Base-by-base conservation (phyloP, 2,329 filamentous ascomycete species). In the Hymenoscyphus repandus region DNA sequence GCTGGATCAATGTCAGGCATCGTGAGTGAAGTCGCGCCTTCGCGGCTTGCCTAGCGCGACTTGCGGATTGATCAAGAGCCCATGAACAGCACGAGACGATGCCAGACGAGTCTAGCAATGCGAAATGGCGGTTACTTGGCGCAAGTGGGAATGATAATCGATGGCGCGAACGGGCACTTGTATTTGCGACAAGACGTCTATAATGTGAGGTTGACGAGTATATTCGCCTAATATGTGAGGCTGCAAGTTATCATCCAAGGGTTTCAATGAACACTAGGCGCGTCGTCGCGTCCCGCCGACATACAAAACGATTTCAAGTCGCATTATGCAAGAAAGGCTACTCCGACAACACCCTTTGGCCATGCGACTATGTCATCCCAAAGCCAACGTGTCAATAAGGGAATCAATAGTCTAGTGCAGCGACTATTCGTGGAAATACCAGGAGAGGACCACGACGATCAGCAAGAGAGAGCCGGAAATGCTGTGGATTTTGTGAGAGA, bases 361-460 rank as follows among this genome's bases (percentile, higher is more conserved):
- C 47, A 66, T 65, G 63, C 60, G 50, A 65, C 46, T 39, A 66
- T 66, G 64, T 47, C 45, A 54, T 61, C 62, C 45, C 55, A 60
- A 53, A 58, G 70, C 58, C 74, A 82, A 69, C 87, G 88, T 73
- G 80, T 95, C 70, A 82, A 85, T 66, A 83, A 83, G 68, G 89
- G 88, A 67, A 83, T 95, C 66, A 82, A 88, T 67, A 85, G 86
- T 69, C 77, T 95, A 65, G 83, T 95, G 66, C 76, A 83, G 62
- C 85, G 86, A 64, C 74, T 92, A 52, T 75, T 93, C 50, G 86
- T 87, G 49, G 73, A 77, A 45, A 76, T 83, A 56, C 76, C 80
- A 37, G 72, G 79, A 57, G 83, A 89, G 60, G 80, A 83, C 63
- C 82, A 88, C 55, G 81, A 80, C n/a, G 70, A 72, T 7, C 80